Percentiles rank a stretch among this genome's conserved stretches.
phyloP scores from a whole-genome alignment of 164 flowering plant genomes.

The Vitis cinerea region DNA sequence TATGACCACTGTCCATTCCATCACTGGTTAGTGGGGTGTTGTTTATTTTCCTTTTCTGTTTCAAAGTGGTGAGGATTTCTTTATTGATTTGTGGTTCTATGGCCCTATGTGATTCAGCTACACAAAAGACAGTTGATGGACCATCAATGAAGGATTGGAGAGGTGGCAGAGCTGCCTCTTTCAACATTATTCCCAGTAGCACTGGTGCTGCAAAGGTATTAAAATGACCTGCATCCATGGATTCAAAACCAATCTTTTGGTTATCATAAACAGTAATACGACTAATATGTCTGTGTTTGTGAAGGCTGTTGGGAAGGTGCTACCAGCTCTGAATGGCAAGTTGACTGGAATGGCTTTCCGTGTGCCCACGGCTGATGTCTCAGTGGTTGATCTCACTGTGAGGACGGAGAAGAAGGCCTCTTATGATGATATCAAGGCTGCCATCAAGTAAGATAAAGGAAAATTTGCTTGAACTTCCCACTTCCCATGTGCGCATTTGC shows the following conservation, averaged over 20 bases:
- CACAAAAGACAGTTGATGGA: constrained; percentile 32
- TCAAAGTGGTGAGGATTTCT: background rate
- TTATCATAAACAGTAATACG: background rate
- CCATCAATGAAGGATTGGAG: constrained; percentile 34
- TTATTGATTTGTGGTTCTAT: background rate
- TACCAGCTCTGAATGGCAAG: constrained; percentile 33
- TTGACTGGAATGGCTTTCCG: constrained; percentile 34
- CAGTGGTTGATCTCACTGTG: constrained; percentile 33
- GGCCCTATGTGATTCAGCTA: constrained; percentile 7
- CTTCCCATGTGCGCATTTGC: no score
- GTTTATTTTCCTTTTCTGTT: background rate
- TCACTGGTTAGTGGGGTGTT: constrained; percentile 16
- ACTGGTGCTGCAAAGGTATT: constrained; percentile 32
- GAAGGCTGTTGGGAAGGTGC: constrained; percentile 35
- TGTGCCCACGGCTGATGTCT: constrained; percentile 31
- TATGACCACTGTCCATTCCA: constrained; percentile 34
- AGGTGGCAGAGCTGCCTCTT: constrained; percentile 30
- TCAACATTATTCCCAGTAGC: constrained; percentile 28
- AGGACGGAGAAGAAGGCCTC: constrained; percentile 25
- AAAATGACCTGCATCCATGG: background rate
- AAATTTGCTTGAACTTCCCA: no score
- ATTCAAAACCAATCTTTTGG: background rate
- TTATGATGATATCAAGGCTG: constrained; percentile 27
- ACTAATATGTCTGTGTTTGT: background rate
- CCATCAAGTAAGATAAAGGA: constrained; percentile 22